Evolutionary conservation across 225 moss, liverwort and hornwort species (phyloP).

Genomic region (Pleurozium schreberi): DNA sequence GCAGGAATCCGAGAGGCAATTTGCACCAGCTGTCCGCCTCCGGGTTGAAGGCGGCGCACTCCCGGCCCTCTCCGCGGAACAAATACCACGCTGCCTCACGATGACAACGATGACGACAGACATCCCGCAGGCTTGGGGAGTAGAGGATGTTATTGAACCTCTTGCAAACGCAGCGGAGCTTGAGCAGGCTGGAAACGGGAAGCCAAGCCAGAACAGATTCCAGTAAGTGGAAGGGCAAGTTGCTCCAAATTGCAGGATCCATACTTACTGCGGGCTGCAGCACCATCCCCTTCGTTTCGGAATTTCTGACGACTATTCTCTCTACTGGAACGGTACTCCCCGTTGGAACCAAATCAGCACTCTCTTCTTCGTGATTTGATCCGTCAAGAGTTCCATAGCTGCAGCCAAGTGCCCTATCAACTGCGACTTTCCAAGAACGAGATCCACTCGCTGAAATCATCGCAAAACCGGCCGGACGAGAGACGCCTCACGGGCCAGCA

Average conservation of each 20-base stretch:
- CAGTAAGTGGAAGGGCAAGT: slow-evolving; percentile 52
- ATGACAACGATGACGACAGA: not conserved
- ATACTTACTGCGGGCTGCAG: not conserved
- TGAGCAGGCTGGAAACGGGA: slow-evolving; percentile 52
- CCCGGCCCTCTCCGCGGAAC: slow-evolving; percentile 55
- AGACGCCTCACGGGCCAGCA: not conserved
- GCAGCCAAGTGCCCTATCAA: slow-evolving; percentile 27
- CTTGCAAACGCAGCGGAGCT: slow-evolving; percentile 57
- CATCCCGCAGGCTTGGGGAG: slow-evolving; percentile 28
- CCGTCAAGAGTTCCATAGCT: not conserved
- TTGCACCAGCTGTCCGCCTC: slow-evolving; percentile 45
- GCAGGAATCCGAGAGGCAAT: slow-evolving; percentile 52
- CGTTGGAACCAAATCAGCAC: not conserved
- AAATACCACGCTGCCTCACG: slow-evolving; percentile 42
- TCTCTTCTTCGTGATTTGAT: not conserved
- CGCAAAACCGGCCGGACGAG: not conserved
- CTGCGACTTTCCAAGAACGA: slow-evolving; percentile 27
- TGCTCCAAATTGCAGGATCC: slow-evolving; percentile 50
- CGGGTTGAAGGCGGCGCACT: slow-evolving; percentile 66
- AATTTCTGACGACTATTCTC: not conserved
- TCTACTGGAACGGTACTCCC: not conserved
- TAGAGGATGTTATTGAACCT: slow-evolving; percentile 45
- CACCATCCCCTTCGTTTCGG: not conserved
- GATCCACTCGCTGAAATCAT: not conserved
- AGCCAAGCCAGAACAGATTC: slow-evolving; percentile 48